Evolutionary conservation across 768 basidiomycete species (phyloP).

Genomic region (Crepidotus variabilis): DNA sequence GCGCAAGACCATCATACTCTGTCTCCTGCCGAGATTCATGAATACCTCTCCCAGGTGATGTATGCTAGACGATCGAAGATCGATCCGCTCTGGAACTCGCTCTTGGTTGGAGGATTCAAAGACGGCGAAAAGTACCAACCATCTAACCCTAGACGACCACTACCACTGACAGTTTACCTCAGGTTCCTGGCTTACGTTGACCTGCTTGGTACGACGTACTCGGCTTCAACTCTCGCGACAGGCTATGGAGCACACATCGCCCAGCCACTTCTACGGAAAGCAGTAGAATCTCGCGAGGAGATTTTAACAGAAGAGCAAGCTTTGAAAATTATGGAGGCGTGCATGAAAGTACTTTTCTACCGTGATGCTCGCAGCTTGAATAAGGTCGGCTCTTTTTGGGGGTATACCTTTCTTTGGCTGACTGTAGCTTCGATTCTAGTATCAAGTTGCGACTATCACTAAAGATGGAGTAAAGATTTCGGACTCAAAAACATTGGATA

Average conservation of each 20-base stretch:
- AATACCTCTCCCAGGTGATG: conserved; percentile 88
- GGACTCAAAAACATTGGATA: conserved; percentile 70
- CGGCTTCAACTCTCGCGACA: conserved; percentile 89
- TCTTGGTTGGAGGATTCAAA: conserved; percentile 90
- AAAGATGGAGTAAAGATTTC: conserved; percentile 73
- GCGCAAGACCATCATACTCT: conserved; percentile 81
- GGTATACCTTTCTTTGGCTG: background rate
- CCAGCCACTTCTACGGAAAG: conserved; percentile 86
- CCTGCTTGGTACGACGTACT: conserved; percentile 93
- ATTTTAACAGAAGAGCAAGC: conserved; percentile 78
- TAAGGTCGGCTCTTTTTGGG: conserved; percentile 57
- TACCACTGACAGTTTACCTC: background rate
- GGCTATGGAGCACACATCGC: conserved; percentile 94
- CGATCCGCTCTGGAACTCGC: conserved; percentile 92
- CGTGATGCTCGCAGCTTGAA: conserved; percentile 93
- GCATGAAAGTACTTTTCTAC: conserved; percentile 94
- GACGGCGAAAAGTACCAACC: conserved; percentile 69
- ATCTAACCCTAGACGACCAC: background rate
- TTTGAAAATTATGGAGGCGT: conserved; percentile 69
- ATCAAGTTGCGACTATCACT: conserved; percentile 91
- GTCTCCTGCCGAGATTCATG: conserved; percentile 87
- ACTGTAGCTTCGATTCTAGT: conserved; percentile 44
- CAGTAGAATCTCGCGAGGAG: conserved; percentile 80
- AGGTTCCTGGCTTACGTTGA: conserved; percentile 96
- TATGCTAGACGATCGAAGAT: conserved; percentile 85